Evolutionary conservation across 768 basidiomycete species (phyloP).

Genomic region (Phallus indusiatus): DNA sequence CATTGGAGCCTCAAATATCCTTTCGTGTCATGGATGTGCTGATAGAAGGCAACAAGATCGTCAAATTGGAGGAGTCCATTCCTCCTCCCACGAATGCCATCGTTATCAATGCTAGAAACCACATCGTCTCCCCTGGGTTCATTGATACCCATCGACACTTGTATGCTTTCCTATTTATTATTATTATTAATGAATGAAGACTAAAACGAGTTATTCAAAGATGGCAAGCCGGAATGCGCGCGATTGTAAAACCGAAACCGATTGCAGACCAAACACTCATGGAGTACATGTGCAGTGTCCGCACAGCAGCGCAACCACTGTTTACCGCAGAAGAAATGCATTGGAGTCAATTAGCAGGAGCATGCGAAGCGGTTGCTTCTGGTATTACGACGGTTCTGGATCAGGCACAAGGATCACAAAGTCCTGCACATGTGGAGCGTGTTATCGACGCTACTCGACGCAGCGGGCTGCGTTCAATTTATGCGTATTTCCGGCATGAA

Average conservation of each 20-base stretch:
- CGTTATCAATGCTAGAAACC: slow-evolving; percentile 19
- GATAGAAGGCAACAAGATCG: slow-evolving; percentile 19
- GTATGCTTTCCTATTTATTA: slow-evolving; percentile 11
- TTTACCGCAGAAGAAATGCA: slow-evolving; percentile 21
- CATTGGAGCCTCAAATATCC: not conserved
- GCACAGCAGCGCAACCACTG: not conserved
- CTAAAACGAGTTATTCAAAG: slow-evolving; percentile 12
- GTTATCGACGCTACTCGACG: slow-evolving; percentile 17
- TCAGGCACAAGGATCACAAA: slow-evolving; percentile 21
- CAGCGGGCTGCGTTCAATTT: slow-evolving; percentile 21
- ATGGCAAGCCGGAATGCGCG: slow-evolving; percentile 21
- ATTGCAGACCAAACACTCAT: slow-evolving; percentile 20
- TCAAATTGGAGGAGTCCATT: slow-evolving; percentile 17
- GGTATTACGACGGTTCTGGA: slow-evolving; percentile 25
- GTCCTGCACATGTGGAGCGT: slow-evolving; percentile 18
- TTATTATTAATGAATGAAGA: not conserved
- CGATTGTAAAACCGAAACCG: slow-evolving; percentile 11
- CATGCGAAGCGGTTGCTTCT: slow-evolving; percentile 21
- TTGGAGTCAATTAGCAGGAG: slow-evolving; percentile 22
- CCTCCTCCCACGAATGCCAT: slow-evolving; percentile 12
- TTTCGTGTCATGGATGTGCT: slow-evolving; percentile 15
- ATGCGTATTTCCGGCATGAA: slow-evolving; percentile 19
- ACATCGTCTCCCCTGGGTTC: slow-evolving; percentile 24
- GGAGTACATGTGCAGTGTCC: slow-evolving; percentile 12
- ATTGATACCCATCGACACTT: slow-evolving; percentile 22